Conservation (phyloP, 1,284 basidiomycete species). For the Ustilago curta region DNA sequence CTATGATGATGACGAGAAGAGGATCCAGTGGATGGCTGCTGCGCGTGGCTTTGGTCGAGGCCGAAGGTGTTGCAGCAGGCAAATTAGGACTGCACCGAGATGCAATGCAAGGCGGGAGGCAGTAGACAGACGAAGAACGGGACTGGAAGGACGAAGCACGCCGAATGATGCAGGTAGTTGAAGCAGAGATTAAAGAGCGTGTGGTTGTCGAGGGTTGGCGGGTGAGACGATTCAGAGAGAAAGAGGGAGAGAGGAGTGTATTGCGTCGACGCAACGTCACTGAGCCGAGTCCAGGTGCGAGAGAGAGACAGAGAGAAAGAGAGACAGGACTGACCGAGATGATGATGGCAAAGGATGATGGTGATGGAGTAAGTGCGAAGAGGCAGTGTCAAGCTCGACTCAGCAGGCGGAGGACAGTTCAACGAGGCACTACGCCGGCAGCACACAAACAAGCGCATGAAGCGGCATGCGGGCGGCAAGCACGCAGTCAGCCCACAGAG, state of each 20-base stretch:
- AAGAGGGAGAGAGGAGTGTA: not conserved
- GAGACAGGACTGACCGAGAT: not conserved
- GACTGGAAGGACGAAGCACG: too few relatives aligned
- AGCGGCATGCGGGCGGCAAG: too few relatives aligned
- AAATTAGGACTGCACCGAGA: not conserved
- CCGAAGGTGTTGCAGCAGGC: not conserved
- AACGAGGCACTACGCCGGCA: too few relatives aligned
- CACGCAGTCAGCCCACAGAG: too few relatives aligned
- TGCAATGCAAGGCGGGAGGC: slow-evolving; percentile 1
- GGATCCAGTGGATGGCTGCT: not conserved
- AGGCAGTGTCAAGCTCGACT: too few relatives aligned
- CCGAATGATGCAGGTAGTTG: not conserved
- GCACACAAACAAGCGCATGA: too few relatives aligned
- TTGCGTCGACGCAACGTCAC: slow-evolving; percentile 1
- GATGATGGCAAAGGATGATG: not conserved
- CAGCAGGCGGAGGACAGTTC: too few relatives aligned
- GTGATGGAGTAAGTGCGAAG: not conserved
- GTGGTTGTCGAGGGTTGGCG: not conserved
- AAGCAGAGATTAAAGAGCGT: slow-evolving; percentile 3
- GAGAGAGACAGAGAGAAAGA: not conserved
- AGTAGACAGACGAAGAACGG: not conserved
- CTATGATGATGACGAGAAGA: not conserved
- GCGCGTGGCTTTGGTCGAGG: not conserved
- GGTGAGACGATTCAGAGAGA: too few relatives aligned
- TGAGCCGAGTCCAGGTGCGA: not conserved